Evolutionary conservation across 495 filamentous ascomycete species (phyloP).

Genomic region (Aspergillus leporis): DNA sequence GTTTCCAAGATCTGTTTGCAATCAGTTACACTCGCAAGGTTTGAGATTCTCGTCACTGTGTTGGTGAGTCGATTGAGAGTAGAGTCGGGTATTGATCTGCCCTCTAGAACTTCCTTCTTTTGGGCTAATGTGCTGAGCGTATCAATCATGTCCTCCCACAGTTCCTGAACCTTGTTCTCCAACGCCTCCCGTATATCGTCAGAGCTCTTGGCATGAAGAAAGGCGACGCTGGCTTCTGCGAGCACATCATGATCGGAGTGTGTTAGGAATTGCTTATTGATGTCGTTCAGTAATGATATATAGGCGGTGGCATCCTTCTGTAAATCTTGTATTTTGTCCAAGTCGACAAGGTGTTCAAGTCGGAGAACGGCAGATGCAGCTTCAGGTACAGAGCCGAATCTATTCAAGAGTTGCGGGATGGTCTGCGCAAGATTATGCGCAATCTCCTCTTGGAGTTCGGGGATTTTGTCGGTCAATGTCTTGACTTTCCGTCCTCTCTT

Average conservation of each 20-base stretch:
- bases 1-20: slow-evolving; percentile 72
- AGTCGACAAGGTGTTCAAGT: slow-evolving; percentile 82
- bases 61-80: slow-evolving; percentile 71
- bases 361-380: slow-evolving; percentile 83
- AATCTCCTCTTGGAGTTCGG: slow-evolving; percentile 69
- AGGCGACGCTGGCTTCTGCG: slow-evolving; percentile 76
- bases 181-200: slow-evolving; percentile 85
- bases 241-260: slow-evolving; percentile 85
- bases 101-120: slow-evolving; percentile 62
- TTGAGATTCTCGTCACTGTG: slow-evolving; percentile 78
- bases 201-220: slow-evolving; percentile 81
- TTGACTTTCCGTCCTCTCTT: slow-evolving; percentile 65
- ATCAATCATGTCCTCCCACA: slow-evolving; percentile 83
- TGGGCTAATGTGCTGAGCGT: slow-evolving; percentile 66
- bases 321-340: slow-evolving; percentile 86
- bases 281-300: slow-evolving; percentile 81
- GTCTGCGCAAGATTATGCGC: slow-evolving; percentile 71
- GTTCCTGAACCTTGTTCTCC: slow-evolving; percentile 70
- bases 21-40: slow-evolving; percentile 78
- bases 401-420: slow-evolving; percentile 84
- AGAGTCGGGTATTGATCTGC: slow-evolving; percentile 59
- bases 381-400: slow-evolving; percentile 85
- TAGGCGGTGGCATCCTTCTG: slow-evolving; percentile 83
- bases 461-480: slow-evolving; percentile 58
- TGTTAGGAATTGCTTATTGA: slow-evolving; percentile 88